Percentiles rank a stretch among this genome's conserved stretches.
These are phyloP conservation scores for Xylariomycetidae sp. DNA, from an alignment of 2,329 filamentous ascomycete species.

Conservation along the genomic window DNA sequence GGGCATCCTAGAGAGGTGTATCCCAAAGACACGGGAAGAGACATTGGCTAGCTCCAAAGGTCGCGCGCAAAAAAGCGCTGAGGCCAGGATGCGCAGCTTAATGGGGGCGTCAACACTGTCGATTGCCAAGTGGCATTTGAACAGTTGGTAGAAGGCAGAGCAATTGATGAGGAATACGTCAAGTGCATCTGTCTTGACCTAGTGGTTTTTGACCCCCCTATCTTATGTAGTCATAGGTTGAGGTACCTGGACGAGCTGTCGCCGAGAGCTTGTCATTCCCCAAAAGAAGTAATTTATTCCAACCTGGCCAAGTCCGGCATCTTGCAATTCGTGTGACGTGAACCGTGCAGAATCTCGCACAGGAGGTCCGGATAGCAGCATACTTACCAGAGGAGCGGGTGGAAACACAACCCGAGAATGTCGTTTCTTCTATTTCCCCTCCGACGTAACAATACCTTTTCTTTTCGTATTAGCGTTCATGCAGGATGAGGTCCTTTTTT, in stretches of 20 bases:
- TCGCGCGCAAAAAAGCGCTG: background rate
- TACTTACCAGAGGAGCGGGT: no score
- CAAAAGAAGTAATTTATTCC: no score
- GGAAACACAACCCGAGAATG: no score
- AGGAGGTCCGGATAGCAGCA: no score
- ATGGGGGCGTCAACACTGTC: conserved; percentile 10
- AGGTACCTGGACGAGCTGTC: background rate
- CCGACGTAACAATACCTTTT: no score
- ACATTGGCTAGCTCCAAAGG: conserved; percentile 4
- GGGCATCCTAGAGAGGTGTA: conserved; percentile 4
- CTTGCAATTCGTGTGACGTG: no score
- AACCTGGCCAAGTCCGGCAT: no score
- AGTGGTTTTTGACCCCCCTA: conserved; percentile 13
- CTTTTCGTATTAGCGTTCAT: no score
- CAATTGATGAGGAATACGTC: conserved; percentile 12
- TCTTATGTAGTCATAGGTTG: conserved; percentile 1
- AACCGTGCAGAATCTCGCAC: no score
- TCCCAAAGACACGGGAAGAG: conserved; percentile 3
- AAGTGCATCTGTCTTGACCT: conserved; percentile 10
- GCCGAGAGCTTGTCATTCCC: no score
- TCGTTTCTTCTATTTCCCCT: no score
- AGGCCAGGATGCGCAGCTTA: conserved; percentile 6
- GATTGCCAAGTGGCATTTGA: conserved; percentile 20
- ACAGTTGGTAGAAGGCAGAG: conserved; percentile 6
- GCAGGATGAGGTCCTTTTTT: no score